phyloP scores from a whole-genome alignment of 257 asterid genomes.

The Solanum acaule region DNA sequence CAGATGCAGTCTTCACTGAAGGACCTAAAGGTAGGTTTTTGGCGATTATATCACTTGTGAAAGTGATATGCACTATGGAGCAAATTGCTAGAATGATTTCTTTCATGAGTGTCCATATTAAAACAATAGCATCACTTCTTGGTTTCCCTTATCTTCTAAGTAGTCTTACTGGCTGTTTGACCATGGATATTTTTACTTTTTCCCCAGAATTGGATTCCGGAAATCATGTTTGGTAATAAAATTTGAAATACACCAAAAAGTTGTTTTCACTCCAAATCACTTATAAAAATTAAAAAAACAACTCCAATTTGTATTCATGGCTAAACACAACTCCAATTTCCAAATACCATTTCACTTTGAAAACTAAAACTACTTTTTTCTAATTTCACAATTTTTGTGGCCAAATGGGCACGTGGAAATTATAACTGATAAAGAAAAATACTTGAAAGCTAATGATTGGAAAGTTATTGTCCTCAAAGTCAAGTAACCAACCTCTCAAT shows the following conservation, averaged over 20 bases:
- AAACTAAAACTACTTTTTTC: not conserved
- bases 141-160: not conserved
- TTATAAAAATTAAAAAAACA: not conserved
- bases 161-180: not conserved
- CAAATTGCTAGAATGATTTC: not conserved
- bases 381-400: not conserved
- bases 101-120: not conserved
- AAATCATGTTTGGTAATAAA: not conserved
- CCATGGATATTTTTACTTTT: not conserved
- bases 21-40: slow-evolving; percentile 58
- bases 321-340: not conserved
- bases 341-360: not conserved
- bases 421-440: not conserved
- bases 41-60: not conserved
- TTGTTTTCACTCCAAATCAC: not conserved
- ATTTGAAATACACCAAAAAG: not conserved
- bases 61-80: not conserved
- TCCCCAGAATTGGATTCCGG: not conserved
- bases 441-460: not conserved
- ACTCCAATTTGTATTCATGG: not conserved
- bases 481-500: not conserved
- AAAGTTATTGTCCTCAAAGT: not conserved
- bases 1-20: slow-evolving; percentile 72
- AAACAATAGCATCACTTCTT: not conserved
- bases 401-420: not conserved